These are phyloP conservation scores for Gypsophila paniculata DNA, from an alignment of 179 eudicot species.

Conservation along the genomic window DNA sequence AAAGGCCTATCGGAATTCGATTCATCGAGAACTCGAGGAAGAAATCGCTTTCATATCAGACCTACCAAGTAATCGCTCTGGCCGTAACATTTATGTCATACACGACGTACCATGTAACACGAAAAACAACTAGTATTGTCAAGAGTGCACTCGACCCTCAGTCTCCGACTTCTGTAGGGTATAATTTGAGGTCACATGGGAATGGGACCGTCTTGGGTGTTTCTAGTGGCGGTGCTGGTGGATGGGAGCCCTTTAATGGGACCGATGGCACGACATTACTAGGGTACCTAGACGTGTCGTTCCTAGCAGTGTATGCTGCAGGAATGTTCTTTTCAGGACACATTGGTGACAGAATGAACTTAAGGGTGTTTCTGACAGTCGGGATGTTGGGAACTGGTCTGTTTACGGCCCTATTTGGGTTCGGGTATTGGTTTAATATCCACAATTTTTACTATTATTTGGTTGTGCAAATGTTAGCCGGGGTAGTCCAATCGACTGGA, in stretches of 20 bases:
- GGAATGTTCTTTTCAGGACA: slow-evolving; percentile 86
- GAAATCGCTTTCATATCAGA: slow-evolving; percentile 53
- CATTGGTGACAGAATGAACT: slow-evolving; percentile 70
- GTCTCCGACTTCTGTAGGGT: slow-evolving; percentile 36
- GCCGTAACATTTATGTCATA: slow-evolving; percentile 77
- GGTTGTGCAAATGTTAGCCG: slow-evolving; percentile 77
- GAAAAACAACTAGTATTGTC: slow-evolving; percentile 81
- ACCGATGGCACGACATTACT: slow-evolving; percentile 64
- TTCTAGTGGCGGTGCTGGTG: slow-evolving; percentile 46
- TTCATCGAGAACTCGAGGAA: slow-evolving; percentile 43
- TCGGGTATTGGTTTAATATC: slow-evolving; percentile 72
- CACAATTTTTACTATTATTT: slow-evolving; percentile 69
- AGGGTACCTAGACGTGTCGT: slow-evolving; percentile 84
- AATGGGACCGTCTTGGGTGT: slow-evolving; percentile 27
- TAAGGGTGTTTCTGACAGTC: slow-evolving; percentile 58
- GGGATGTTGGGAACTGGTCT: slow-evolving; percentile 90
- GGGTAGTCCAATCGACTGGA: slow-evolving; percentile 83
- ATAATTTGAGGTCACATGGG: slow-evolving; percentile 30
- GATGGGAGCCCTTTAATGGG: slow-evolving; percentile 84
- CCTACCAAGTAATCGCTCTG: slow-evolving; percentile 71
- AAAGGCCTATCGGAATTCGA: slow-evolving; percentile 57
- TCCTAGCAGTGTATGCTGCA: slow-evolving; percentile 59
- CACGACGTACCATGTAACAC: slow-evolving; percentile 63
- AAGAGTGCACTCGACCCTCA: slow-evolving; percentile 85
- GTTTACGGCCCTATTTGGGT: slow-evolving; percentile 69